Conservation (phyloP, 1,284 basidiomycete genomes). For the Hymenochaete sp. region DNA sequence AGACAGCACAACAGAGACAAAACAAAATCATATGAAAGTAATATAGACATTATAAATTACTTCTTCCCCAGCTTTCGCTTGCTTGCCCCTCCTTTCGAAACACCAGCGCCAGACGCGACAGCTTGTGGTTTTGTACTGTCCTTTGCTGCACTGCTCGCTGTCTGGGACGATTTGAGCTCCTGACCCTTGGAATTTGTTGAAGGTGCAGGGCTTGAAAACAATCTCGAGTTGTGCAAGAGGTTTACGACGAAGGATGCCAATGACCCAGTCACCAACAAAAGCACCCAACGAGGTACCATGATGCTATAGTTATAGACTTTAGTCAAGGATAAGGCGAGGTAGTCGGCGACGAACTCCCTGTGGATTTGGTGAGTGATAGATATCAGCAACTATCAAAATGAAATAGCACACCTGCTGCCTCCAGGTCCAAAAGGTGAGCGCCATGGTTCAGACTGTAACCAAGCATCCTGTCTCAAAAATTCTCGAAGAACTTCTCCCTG, state of each 20-base stretch:
- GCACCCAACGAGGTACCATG: constrained; percentile 48
- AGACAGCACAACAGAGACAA: not conserved
- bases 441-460: constrained; percentile 54
- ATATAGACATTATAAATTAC: constrained; percentile 3
- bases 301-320: constrained; percentile 42
- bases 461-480: constrained; percentile 54
- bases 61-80: constrained; percentile 16
- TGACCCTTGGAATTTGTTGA: constrained; percentile 6
- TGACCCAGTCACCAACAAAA: constrained; percentile 49
- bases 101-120: constrained; percentile 1
- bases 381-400: constrained; percentile 10
- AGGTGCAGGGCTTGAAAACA: constrained; percentile 11
- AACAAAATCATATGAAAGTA: not conserved
- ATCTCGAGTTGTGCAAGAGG: constrained; percentile 36
- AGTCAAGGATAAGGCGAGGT: constrained; percentile 41
- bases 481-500: constrained; percentile 48
- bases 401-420: constrained; percentile 50
- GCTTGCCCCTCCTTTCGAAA: constrained; percentile 2
- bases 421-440: constrained; percentile 55
- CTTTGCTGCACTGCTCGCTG: no score
- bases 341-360: constrained; percentile 64
- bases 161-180: no score
- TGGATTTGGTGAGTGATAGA: constrained; percentile 6
- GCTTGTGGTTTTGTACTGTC: not conserved
- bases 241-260: constrained; percentile 51